Evolutionary conservation across 768 basidiomycete genomes (phyloP).

Genomic region (Cyclocybe aegerita): DNA sequence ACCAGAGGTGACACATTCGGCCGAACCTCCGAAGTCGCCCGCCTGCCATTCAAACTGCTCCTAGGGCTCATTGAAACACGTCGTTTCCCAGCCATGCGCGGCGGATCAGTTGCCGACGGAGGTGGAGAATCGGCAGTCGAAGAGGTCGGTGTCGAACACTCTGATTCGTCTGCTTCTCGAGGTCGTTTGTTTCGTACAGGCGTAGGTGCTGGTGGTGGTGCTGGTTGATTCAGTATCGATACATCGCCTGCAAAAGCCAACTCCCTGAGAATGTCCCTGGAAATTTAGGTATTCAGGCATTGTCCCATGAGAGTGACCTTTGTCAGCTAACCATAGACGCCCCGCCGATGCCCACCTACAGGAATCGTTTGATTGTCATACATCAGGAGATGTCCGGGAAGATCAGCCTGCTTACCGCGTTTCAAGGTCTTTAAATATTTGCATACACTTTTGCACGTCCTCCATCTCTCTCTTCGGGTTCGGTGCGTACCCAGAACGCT

Average conservation of each 20-base stretch:
- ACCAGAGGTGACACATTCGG: no score
- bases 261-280: constrained; percentile 36
- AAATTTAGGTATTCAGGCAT: neutral
- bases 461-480: constrained; percentile 53
- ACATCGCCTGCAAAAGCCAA: constrained; percentile 35
- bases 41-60: no score
- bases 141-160: neutral
- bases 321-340: constrained; percentile 32
- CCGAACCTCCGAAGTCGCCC: no score
- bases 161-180: constrained; percentile 11
- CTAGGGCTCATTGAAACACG: constrained; percentile 22
- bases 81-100: constrained; percentile 25
- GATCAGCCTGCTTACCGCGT: constrained; percentile 26
- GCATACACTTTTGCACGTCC: constrained; percentile 60
- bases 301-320: neutral
- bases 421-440: constrained; percentile 45
- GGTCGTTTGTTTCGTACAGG: constrained; percentile 13
- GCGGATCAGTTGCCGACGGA: constrained; percentile 8
- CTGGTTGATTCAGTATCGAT: constrained; percentile 16
- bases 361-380: neutral
- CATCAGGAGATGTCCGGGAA: neutral
- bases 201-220: neutral
- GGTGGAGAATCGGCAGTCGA: constrained; percentile 11
- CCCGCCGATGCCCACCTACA: constrained; percentile 43
- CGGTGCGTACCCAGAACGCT: constrained; percentile 41